Conservation (phyloP, 305 asterid species). For the Andrographis paniculata region DNA sequence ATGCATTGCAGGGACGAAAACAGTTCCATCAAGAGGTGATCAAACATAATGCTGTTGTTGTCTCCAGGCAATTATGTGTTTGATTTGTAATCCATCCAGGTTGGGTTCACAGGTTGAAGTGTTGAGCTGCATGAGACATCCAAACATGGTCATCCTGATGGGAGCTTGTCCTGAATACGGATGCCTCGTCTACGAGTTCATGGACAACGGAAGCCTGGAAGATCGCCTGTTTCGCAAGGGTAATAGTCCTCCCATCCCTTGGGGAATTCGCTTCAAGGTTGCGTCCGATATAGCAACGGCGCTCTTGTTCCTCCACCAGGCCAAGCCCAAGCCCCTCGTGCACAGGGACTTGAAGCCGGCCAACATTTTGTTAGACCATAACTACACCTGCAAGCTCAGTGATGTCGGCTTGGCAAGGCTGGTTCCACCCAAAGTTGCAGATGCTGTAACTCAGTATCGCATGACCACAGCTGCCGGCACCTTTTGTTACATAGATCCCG, state of each 20-base stretch:
- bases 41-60: neutral
- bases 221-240: constrained; percentile 63
- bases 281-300: constrained; percentile 51
- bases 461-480: constrained; percentile 62
- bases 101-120: constrained; percentile 44
- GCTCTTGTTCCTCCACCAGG: constrained; percentile 49
- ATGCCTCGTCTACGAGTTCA: constrained; percentile 67
- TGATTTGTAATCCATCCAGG: neutral
- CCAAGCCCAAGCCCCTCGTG: constrained; percentile 49
- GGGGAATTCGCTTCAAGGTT: constrained; percentile 40
- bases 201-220: constrained; percentile 73
- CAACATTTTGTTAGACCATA: constrained; percentile 39
- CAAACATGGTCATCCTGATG: constrained; percentile 74
- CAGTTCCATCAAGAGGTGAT: constrained; percentile 83
- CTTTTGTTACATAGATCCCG: constrained; percentile 59
- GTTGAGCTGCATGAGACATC: constrained; percentile 67
- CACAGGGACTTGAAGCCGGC: constrained; percentile 53
- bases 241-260: constrained; percentile 53
- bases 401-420: constrained; percentile 51
- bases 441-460: constrained; percentile 41
- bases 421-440: constrained; percentile 42
- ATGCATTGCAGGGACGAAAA: constrained; percentile 64
- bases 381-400: constrained; percentile 44
- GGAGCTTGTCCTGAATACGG: constrained; percentile 87
- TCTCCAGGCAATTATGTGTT: neutral